phyloP scores from a whole-genome alignment of 2,329 filamentous ascomycete species.

The Cucurbitaria berberidis region DNA sequence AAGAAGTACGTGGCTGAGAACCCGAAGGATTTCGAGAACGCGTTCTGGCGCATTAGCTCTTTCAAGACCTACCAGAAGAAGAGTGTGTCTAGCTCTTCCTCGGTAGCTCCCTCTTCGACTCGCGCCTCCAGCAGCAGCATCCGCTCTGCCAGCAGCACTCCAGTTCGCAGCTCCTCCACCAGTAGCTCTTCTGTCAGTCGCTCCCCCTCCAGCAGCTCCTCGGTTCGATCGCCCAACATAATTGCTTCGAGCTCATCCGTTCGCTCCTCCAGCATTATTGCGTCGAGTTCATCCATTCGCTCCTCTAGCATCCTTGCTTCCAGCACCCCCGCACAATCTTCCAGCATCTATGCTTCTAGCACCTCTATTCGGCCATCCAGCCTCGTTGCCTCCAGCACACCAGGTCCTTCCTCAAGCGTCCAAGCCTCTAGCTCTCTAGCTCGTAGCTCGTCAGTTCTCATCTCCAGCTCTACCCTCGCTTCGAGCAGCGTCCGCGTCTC shows the following conservation, averaged over 20 bases:
- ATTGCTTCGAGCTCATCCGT: slow-evolving; percentile 6
- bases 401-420: neutral
- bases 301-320: too few species aligned
- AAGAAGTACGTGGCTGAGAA: slow-evolving; percentile 72
- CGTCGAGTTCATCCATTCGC: neutral
- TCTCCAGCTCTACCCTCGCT: neutral
- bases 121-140: slow-evolving; percentile 12
- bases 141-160: slow-evolving; percentile 3
- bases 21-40: slow-evolving; percentile 69
- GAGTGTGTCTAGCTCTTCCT: slow-evolving; percentile 17
- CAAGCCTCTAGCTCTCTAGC: neutral
- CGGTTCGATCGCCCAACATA: neutral
- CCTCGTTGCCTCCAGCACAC: too few species aligned
- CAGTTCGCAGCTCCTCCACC: neutral
- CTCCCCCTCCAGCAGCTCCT: neutral
- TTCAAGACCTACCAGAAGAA: slow-evolving; percentile 34
- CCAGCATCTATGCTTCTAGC: neutral
- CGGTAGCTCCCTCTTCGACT: slow-evolving; percentile 12
- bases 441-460: neutral
- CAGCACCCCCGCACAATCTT: neutral
- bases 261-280: neutral
- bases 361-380: neutral
- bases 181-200: neutral
- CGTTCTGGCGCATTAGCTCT: slow-evolving; percentile 71
- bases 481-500: neutral